Conservation (phyloP, 139 green algal species). For the Coccomyxa sp. region DNA sequence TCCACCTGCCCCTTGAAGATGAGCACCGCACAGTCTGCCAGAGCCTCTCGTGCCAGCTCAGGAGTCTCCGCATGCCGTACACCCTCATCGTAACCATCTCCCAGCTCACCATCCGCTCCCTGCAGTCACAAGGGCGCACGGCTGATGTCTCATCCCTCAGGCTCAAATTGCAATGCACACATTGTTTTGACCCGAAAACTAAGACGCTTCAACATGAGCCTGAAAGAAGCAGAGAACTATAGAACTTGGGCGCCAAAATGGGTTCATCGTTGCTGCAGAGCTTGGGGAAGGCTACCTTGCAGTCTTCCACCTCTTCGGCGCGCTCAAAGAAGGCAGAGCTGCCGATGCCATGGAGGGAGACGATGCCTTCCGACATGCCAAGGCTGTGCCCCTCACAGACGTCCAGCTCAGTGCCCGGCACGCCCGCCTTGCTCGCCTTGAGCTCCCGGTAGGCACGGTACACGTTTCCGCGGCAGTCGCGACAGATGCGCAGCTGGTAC, state of each 20-base stretch:
- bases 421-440: slow-evolving; percentile 1
- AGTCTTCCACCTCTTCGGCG: slow-evolving; percentile 46
- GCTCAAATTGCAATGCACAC: background rate
- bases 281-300: too few species aligned
- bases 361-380: slow-evolving; percentile 21
- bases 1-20: slow-evolving; percentile 51
- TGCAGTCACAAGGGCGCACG: background rate
- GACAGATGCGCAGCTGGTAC: slow-evolving; percentile 31
- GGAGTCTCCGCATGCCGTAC: slow-evolving; percentile 51
- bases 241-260: too few species aligned
- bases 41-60: slow-evolving; percentile 44
- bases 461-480: slow-evolving; percentile 32
- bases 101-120: slow-evolving; percentile 4
- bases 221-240: too few species aligned
- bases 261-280: background rate
- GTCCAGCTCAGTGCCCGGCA: slow-evolving; percentile 9
- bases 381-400: slow-evolving; percentile 33
- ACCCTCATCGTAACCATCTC: slow-evolving; percentile 2
- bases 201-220: too few species aligned
- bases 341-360: slow-evolving; percentile 25
- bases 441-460: background rate
- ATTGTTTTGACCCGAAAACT: too few species aligned
- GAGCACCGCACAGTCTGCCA: slow-evolving; percentile 37
- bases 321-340: slow-evolving; percentile 34
- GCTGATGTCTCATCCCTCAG: background rate